Percentiles rank a stretch among this genome's conserved stretches.
Conservation (phyloP, 2,329 filamentous ascomycete species). For the Colletotrichum tofieldiae region DNA sequence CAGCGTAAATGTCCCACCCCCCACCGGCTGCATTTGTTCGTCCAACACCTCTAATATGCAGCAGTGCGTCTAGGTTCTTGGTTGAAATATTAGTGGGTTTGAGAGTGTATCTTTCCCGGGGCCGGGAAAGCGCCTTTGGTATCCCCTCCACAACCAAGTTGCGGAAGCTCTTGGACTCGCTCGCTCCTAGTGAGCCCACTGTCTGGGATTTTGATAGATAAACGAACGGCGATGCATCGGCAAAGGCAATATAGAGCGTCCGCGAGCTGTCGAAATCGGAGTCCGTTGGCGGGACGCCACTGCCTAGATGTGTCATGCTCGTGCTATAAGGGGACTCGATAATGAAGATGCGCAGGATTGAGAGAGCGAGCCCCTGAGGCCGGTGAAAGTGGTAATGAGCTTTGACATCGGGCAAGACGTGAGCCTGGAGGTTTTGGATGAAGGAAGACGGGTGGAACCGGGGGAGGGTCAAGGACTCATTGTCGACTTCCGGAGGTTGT, state of each 20-base stretch:
- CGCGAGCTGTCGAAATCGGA: conserved; percentile 75
- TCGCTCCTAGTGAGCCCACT: conserved; percentile 56
- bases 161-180: conserved; percentile 76
- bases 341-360: conserved; percentile 84
- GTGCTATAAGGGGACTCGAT: conserved; percentile 81
- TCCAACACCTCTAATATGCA: conserved; percentile 78
- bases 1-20: conserved; percentile 85
- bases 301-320: conserved; percentile 66
- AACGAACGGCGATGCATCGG: conserved; percentile 83
- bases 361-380: conserved; percentile 77
- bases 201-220: conserved; percentile 74
- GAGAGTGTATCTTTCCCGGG: conserved; percentile 80
- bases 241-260: conserved; percentile 86
- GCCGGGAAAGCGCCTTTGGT: conserved; percentile 85
- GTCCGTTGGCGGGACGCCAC: conserved; percentile 46
- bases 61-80: conserved; percentile 78
- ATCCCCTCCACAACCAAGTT: conserved; percentile 83
- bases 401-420: conserved; percentile 85
- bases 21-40: conserved; percentile 81
- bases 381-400: conserved; percentile 86
- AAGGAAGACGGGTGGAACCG: conserved; percentile 88
- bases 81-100: conserved; percentile 78
- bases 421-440: conserved; percentile 80
- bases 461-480: conserved; percentile 69
- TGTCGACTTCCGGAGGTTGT: conserved; percentile 54